Conservation (phyloP, 306 rosid genomes). For the Cicer cuneatum region DNA sequence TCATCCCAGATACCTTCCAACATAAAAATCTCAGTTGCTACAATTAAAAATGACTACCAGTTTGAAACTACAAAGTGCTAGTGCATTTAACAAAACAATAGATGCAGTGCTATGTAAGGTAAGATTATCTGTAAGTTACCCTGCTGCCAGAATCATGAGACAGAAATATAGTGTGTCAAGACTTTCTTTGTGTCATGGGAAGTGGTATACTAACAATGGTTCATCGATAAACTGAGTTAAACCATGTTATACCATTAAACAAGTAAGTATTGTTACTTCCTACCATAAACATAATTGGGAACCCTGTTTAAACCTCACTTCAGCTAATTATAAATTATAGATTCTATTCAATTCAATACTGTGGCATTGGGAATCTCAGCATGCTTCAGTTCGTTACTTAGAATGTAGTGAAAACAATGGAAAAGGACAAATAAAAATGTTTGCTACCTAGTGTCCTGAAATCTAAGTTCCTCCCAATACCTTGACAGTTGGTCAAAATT, state of each 20-base stretch:
- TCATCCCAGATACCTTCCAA: not conserved
- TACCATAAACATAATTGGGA: conserved; percentile 18
- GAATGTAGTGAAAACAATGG: conserved; percentile 1
- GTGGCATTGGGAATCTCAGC: conserved; percentile 4
- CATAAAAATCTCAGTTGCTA: conserved; percentile 11
- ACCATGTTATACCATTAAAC: not conserved
- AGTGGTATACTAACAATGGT: not conserved
- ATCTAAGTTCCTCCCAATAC: not conserved
- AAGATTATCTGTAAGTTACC: not conserved
- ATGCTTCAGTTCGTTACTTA: not conserved
- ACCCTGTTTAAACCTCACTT: conserved; percentile 15
- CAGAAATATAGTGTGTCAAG: not conserved
- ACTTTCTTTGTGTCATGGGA: not conserved
- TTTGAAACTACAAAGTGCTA: conserved; percentile 17
- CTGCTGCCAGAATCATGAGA: conserved; percentile 11
- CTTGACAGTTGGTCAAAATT: not conserved
- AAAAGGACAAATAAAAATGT: not conserved
- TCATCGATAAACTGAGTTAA: conserved; percentile 8
- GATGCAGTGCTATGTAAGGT: not conserved
- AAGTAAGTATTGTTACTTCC: conserved; percentile 4
- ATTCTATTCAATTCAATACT: not conserved
- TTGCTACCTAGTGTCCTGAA: not conserved
- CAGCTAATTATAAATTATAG: conserved; percentile 21
- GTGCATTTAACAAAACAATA: conserved; percentile 8
- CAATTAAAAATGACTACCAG: not conserved